Evolutionary conservation across 2,329 filamentous ascomycete genomes (phyloP), one percentile per base, ranked within the genome.

Genomic region (Botrytis squamosa): DNA sequence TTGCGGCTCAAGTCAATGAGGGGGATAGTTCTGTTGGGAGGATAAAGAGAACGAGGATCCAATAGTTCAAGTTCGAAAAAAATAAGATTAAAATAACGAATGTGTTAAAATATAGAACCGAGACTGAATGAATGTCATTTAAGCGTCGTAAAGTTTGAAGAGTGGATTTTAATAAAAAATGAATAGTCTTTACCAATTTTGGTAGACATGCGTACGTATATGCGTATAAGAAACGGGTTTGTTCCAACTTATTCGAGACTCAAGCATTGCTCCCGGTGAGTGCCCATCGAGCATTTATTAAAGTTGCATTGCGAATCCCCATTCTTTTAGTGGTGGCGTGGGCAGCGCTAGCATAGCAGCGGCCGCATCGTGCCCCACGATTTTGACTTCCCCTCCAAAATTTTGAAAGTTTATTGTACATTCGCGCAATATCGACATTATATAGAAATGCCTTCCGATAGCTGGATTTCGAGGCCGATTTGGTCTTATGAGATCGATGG

Each of bases 401-500:
- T 70, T 63, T 46, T 49, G 25, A n/a, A 22, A 38, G 55, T 57
- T 33, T 20, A 25, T n/a, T 42, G n/a, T 40, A 68, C 20, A 14
- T 18, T 42, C 36, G 12, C 7, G 18, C 33, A 69, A 57, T 36
- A 36, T 55, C 46, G n/a, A 62, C 36, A 73, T 73, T 42, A 42
- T 33, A 14, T 44, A 68, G 14, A 25, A 22, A 78, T 49, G 72
- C 46, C 36, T 22, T 55, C 42, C 9, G 66, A 42, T 57, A 57
- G 72, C 46, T 78, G 74, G 77, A 71, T 38, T 38, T 71, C 73
- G 44, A 69, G 65, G 74, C 70, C 73, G 25, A 64, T 77, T 33
- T 72, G 74, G 74, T 74, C 75, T 20, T 67, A 75, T 33, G 75
- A 75, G 46, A 55, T 77, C 42, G 52, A 65, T 70, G 78, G 78